Base-by-base conservation (phyloP, 2,329 filamentous ascomycete species). In the Colletotrichum sojae region DNA sequence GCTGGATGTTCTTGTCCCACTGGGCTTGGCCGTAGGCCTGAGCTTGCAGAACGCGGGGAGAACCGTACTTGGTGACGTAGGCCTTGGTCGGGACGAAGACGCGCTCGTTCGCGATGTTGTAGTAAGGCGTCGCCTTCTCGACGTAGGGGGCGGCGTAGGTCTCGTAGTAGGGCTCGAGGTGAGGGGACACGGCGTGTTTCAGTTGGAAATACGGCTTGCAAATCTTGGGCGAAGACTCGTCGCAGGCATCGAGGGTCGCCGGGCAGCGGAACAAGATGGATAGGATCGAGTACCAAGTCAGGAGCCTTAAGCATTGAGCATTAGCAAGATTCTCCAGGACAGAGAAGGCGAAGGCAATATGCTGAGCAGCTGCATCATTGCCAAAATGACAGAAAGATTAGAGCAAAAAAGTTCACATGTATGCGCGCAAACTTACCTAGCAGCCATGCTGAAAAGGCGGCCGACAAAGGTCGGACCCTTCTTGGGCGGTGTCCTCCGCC, bases 261-360 rank as follows among this genome's bases (percentile, higher is more conserved):
- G 95, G 95, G 79, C 95, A 99, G 70, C 91, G 89, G 78, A 99
- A 92, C 68, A 95, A 81, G 63, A 96, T 83, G 25, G 92, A 96
- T 70, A 94, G 80, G 72, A 98, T 90, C 43, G 91, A 87, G 78
- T 96, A 97, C 95, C 95, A 99, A 20, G 94, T 92, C 67, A 91
- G 80, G 52, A 98, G 80, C 76, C 95, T 95, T 71, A 4, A 18
- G 43, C 15, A 52, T 9, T 18, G 22, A 54, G 27, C 2, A 61
- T 69, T 27, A 57, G 67, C 27, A 20, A 45, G 22, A 36, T 31
- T 53, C 13, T 61, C 15, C 36, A 9, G 16, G 15, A 12, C 22
- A 43, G 36, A 53, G 45, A 31, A 18, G 6, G 12, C 10, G 31
- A 16, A 13, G 9, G 43, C 27, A 25, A 40, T 43, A 4, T 18